Percentiles rank a stretch among this genome's conserved stretches.
Conservation (phyloP, 2,329 filamentous ascomycete species). For the Alternaria atra region DNA sequence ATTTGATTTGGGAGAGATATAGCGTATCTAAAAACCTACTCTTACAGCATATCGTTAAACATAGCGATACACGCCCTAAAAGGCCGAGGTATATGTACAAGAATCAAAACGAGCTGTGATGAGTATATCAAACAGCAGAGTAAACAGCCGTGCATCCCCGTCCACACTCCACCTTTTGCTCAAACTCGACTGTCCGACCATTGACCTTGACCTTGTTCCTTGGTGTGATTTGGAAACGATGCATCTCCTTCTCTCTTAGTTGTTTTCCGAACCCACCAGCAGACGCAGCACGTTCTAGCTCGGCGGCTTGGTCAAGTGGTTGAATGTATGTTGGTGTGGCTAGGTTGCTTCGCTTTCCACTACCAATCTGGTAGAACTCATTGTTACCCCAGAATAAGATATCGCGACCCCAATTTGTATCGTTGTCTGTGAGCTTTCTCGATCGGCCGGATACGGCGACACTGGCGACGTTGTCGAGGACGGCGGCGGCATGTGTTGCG, state of each 20-base stretch:
- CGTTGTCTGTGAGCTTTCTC: constrained; percentile 61
- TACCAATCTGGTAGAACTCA: constrained; percentile 91
- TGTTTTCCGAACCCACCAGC: constrained; percentile 42
- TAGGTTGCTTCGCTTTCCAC: constrained; percentile 84
- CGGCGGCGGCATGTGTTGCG: constrained; percentile 79
- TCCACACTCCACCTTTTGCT: constrained; percentile 90
- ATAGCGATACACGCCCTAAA: constrained; percentile 3
- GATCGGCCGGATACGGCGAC: constrained; percentile 62
- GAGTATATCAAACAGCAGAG: constrained; percentile 19
- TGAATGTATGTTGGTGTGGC: constrained; percentile 79
- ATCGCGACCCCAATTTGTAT: constrained; percentile 88
- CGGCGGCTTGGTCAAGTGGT: constrained; percentile 73
- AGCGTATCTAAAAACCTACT: neutral
- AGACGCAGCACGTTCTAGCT: constrained; percentile 49
- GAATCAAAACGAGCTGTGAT: neutral
- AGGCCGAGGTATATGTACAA: constrained; percentile 12
- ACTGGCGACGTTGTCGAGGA: constrained; percentile 82
- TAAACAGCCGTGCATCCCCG: constrained; percentile 74
- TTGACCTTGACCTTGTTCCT: constrained; percentile 73
- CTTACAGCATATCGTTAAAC: constrained; percentile 11
- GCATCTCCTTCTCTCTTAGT: constrained; percentile 70
- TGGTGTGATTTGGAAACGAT: constrained; percentile 84
- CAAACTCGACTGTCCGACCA: constrained; percentile 76
- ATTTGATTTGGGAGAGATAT: constrained; percentile 5
- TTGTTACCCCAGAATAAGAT: constrained; percentile 95